Evolutionary conservation across 2,329 filamentous ascomycete genomes (phyloP).

Genomic region (Dothidotthia symphoricarpi): DNA sequence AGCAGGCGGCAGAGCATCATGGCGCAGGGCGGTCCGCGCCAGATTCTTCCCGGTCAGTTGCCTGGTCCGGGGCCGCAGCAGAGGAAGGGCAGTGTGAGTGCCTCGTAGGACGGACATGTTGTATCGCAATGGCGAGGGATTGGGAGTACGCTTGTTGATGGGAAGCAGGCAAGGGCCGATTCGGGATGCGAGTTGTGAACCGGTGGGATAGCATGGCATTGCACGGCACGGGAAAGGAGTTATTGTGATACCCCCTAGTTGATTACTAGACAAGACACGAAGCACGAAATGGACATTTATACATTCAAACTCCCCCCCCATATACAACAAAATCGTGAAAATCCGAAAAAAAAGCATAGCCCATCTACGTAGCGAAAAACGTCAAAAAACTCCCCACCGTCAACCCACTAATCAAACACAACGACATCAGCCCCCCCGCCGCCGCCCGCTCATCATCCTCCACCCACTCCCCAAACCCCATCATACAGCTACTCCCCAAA

Average conservation of each 20-base stretch:
- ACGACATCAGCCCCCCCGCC: constrained; percentile 88
- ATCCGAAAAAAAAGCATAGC: too few relatives aligned
- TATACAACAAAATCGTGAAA: too few relatives aligned
- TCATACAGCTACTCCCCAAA: constrained; percentile 85
- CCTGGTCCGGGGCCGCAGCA: constrained; percentile 33
- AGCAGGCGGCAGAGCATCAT: constrained; percentile 36
- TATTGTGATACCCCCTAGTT: not conserved
- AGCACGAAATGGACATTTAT: too few relatives aligned
- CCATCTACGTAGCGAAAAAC: constrained; percentile 58
- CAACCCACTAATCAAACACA: constrained; percentile 83
- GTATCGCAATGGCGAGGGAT: not conserved
- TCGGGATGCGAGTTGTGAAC: too few relatives aligned
- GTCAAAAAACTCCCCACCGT: constrained; percentile 84
- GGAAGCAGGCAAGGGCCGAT: too few relatives aligned
- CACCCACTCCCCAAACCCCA: constrained; percentile 80
- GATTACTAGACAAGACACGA: too few relatives aligned
- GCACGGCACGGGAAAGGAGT: not conserved
- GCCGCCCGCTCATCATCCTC: constrained; percentile 80
- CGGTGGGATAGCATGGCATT: too few relatives aligned
- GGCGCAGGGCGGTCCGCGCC: constrained; percentile 29
- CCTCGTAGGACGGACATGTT: constrained; percentile 8
- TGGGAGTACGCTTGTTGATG: too few relatives aligned
- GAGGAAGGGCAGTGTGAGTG: constrained; percentile 34
- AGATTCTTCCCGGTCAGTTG: constrained; percentile 41
- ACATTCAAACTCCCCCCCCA: too few relatives aligned